Evolutionary conservation across 345 rosid genomes (phyloP).

Genomic region (Jatropha curcas): DNA sequence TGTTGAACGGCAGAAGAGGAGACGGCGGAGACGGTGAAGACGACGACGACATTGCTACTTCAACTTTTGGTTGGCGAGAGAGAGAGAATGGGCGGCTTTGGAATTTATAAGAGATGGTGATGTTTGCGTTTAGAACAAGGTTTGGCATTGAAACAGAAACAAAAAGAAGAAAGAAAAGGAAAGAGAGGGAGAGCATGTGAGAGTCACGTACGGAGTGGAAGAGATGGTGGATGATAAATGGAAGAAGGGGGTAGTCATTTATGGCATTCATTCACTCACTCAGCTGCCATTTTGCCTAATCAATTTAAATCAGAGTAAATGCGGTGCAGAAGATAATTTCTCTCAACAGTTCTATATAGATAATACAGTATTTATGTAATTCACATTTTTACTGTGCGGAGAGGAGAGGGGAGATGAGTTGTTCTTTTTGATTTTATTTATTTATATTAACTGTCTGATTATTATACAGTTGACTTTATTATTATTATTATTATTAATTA

Average conservation of each 20-base stretch:
- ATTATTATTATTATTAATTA: too few species aligned
- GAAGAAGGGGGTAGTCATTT: neutral
- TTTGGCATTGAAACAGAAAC: neutral
- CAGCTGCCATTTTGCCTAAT: neutral
- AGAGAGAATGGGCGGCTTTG: neutral
- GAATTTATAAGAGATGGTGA: too few species aligned
- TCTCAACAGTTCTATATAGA: too few species aligned
- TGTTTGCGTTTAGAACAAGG: neutral
- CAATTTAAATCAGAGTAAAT: neutral
- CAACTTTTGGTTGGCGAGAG: too few species aligned
- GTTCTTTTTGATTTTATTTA: too few species aligned
- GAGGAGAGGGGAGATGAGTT: too few species aligned
- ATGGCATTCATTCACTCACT: neutral
- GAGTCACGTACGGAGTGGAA: neutral
- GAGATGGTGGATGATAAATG: neutral
- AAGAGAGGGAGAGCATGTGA: conserved; percentile 3
- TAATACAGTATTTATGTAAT: too few species aligned
- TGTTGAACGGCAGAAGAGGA: conserved; percentile 14
- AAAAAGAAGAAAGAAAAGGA: too few species aligned
- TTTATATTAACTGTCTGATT: neutral
- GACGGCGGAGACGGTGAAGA: neutral
- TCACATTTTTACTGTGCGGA: too few species aligned
- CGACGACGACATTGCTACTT: neutral
- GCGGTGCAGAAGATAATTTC: conserved; percentile 3
- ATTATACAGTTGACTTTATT: too few species aligned